A percentile compares a stretch with the other conserved stretches of the same genome.
phyloP scores from a whole-genome alignment of 345 rosid species.

The Arabis hirsuta region DNA sequence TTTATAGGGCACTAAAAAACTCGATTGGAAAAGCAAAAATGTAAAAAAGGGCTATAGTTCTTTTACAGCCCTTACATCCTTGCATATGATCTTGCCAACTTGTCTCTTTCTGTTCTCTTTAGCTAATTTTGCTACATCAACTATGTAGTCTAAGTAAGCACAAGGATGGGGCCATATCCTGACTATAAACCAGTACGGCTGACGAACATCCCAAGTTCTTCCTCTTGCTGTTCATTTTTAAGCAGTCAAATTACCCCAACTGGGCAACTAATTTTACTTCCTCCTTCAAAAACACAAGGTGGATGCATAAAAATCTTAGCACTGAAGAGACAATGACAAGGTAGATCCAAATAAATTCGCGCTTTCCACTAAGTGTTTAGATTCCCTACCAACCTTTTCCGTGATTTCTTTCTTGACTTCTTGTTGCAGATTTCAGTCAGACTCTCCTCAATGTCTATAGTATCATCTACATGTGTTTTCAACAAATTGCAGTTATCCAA shows the following conservation, averaged over 20 bases:
- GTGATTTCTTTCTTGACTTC: conserved; percentile 13
- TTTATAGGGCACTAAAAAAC: no score
- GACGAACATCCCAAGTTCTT: conserved; percentile 14
- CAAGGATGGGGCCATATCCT: no score
- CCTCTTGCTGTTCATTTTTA: background rate
- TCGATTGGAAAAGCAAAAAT: no score
- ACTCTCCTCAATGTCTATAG: conserved; percentile 30
- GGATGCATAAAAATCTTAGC: background rate
- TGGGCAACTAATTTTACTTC: background rate
- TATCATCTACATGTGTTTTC: conserved; percentile 23
- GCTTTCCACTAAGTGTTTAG: background rate
- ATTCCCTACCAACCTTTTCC: conserved; percentile 36
- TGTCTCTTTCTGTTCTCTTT: no score
- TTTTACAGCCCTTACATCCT: no score
- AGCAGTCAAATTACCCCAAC: conserved; percentile 5
- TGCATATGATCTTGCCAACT: no score
- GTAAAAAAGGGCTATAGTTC: no score
- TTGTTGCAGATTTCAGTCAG: conserved; percentile 21
- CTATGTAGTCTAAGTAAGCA: no score
- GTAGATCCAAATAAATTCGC: background rate
- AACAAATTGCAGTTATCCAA: conserved; percentile 34
- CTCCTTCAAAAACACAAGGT: conserved; percentile 29
- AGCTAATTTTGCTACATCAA: no score
- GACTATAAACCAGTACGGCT: background rate
- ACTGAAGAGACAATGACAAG: background rate